Conservation (phyloP, 2,329 filamentous ascomycete genomes). For the Amauroascus niger region DNA sequence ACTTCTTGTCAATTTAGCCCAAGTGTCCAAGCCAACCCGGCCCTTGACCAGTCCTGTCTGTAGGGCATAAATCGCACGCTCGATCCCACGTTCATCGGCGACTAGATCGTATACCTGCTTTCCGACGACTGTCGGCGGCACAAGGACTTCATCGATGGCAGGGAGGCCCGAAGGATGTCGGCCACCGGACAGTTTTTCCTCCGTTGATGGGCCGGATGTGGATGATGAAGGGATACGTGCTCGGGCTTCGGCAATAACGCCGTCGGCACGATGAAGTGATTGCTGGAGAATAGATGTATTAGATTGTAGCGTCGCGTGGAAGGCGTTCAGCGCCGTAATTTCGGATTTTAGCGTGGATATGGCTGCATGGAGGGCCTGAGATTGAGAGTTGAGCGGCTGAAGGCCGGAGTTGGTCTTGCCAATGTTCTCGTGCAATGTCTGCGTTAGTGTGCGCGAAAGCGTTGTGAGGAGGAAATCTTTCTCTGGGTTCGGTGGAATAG, state of each 20-base stretch:
- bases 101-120: constrained; percentile 85
- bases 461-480: constrained; percentile 78
- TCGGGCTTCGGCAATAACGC: constrained; percentile 62
- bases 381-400: constrained; percentile 66
- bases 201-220: constrained; percentile 12
- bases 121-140: constrained; percentile 86
- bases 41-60: constrained; percentile 39
- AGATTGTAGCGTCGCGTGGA: constrained; percentile 60
- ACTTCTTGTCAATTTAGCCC: constrained; percentile 40
- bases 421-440: constrained; percentile 59
- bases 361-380: constrained; percentile 62
- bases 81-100: constrained; percentile 77
- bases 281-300: constrained; percentile 73
- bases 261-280: constrained; percentile 67
- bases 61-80: constrained; percentile 68
- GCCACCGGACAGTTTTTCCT: constrained; percentile 15
- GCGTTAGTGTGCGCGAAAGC: constrained; percentile 59
- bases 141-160: constrained; percentile 77
- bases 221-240: constrained; percentile 38
- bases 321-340: constrained; percentile 57
- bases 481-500: constrained; percentile 89
- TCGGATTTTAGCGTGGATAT: constrained; percentile 64
- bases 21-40: constrained; percentile 38
- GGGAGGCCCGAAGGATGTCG: constrained; percentile 43
- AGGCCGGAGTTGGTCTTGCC: constrained; percentile 65